These are phyloP conservation scores for Stephanocyclus meneghinianus DNA, from an alignment of 352 stramenopile species.

Conservation along the genomic window DNA sequence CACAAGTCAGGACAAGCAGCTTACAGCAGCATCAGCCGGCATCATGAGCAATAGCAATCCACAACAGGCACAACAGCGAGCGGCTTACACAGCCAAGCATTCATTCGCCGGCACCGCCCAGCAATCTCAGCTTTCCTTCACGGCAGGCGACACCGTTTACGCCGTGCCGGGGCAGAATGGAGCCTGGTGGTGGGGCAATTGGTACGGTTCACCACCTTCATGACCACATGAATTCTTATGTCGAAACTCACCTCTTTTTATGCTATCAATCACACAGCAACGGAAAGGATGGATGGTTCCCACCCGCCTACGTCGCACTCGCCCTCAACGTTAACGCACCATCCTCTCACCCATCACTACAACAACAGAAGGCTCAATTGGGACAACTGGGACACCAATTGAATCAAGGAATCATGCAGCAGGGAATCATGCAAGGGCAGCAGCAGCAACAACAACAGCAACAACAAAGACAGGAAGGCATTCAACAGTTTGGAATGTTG, in stretches of 20 bases:
- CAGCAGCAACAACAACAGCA: constrained; percentile 54
- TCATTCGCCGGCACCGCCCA: constrained; percentile 65
- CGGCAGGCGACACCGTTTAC: constrained; percentile 55
- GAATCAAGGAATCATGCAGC: constrained; percentile 53
- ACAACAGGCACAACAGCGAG: constrained; percentile 5
- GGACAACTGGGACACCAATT: constrained; percentile 11
- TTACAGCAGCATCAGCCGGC: background rate
- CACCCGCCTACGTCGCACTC: constrained; percentile 74
- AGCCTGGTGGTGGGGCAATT: constrained; percentile 78
- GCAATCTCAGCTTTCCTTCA: constrained; percentile 78
- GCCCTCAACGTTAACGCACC: background rate
- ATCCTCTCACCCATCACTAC: background rate
- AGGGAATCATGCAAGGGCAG: constrained; percentile 41
- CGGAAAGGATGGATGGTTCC: constrained; percentile 81
- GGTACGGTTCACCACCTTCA: constrained; percentile 23
- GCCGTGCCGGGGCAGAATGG: constrained; percentile 68
- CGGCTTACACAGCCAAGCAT: constrained; percentile 67
- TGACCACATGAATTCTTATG: too few species aligned
- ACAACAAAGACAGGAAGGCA: constrained; percentile 9
- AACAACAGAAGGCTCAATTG: constrained; percentile 30
- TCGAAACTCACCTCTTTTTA: background rate
- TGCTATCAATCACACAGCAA: constrained; percentile 8
- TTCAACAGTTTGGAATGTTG: constrained; percentile 5
- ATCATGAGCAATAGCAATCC: constrained; percentile 3
- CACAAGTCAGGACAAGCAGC: too few species aligned